Conservation (phyloP, 2,329 filamentous ascomycete genomes). For the Colletotrichum chrysophilum region DNA sequence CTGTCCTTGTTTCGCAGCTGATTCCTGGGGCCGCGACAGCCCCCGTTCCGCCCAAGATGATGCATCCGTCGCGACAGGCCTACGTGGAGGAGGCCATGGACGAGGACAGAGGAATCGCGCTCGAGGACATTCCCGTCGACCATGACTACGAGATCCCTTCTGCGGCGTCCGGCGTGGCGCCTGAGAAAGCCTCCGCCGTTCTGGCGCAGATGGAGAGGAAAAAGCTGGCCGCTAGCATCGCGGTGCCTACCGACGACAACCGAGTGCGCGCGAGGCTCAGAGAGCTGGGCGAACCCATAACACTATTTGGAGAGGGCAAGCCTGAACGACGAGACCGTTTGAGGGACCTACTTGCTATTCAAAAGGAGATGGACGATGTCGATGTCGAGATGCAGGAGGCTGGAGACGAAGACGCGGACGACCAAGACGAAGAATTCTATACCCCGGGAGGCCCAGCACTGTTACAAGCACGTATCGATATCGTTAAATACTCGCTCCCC, state of each 20-base stretch:
- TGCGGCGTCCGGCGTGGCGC: constrained; percentile 67
- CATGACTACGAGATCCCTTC: constrained; percentile 84
- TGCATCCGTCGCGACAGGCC: constrained; percentile 90
- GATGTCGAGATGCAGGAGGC: constrained; percentile 68
- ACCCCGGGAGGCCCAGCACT: constrained; percentile 80
- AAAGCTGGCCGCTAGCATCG: constrained; percentile 83
- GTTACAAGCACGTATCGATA: constrained; percentile 75
- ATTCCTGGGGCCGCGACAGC: background rate
- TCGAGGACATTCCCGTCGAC: constrained; percentile 66
- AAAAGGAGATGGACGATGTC: constrained; percentile 69
- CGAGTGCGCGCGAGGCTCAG: constrained; percentile 82
- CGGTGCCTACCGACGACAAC: constrained; percentile 92
- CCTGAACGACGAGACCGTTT: constrained; percentile 86
- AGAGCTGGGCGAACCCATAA: constrained; percentile 91
- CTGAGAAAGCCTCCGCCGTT: constrained; percentile 85
- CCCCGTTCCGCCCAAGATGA: constrained; percentile 48
- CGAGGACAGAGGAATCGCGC: constrained; percentile 45
- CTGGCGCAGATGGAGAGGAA: constrained; percentile 91
- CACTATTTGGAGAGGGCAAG: constrained; percentile 89
- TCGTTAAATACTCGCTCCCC: constrained; percentile 84
- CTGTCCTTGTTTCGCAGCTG: background rate
- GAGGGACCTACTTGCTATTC: constrained; percentile 77
- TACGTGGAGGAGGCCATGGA: constrained; percentile 82
- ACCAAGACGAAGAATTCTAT: constrained; percentile 92
- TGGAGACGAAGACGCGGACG: constrained; percentile 54